Conservation (phyloP, 2,329 filamentous ascomycete genomes). For the Aspergillus hiratsukae region DNA sequence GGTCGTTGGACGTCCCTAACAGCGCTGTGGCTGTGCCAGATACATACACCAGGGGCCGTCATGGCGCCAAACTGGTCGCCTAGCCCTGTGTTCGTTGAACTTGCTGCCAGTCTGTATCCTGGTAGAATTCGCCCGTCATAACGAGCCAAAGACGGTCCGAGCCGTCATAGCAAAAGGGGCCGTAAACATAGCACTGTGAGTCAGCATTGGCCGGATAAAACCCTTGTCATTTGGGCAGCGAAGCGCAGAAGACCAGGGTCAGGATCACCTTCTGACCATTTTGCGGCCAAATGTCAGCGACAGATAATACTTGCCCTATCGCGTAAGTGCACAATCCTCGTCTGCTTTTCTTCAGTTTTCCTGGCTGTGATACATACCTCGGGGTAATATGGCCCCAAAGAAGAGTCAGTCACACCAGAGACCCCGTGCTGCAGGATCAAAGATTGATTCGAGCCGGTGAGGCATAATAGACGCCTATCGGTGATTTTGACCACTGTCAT, state of each 20-base stretch:
- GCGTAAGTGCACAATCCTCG: constrained; percentile 5
- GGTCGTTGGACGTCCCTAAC: constrained; percentile 21
- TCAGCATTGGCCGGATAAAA: constrained; percentile 14
- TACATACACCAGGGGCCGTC: constrained; percentile 14
- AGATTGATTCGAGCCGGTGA: constrained; percentile 7
- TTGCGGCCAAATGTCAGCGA: constrained; percentile 3
- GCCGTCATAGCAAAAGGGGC: constrained; percentile 20
- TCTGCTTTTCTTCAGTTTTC: constrained; percentile 1
- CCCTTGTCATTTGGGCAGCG: constrained; percentile 28
- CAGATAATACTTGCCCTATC: constrained; percentile 3
- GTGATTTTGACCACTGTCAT: constrained; percentile 12
- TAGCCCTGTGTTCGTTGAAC: constrained; percentile 7
- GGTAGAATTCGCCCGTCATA: constrained; percentile 10
- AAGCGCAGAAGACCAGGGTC: constrained; percentile 17
- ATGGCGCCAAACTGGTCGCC: constrained; percentile 7
- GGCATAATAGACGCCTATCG: constrained; percentile 15
- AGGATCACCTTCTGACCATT: constrained; percentile 6
- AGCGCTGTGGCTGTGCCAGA: constrained; percentile 24
- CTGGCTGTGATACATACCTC: neutral
- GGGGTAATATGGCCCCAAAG: neutral
- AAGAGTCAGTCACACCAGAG: neutral
- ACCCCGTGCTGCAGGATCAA: constrained; percentile 8
- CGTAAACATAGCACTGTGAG: constrained; percentile 12
- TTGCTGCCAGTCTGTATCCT: constrained; percentile 11
- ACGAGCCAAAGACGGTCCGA: constrained; percentile 24